Base-by-base conservation (phyloP, 139 green algal genomes). In the Closterium sp. region DNA sequence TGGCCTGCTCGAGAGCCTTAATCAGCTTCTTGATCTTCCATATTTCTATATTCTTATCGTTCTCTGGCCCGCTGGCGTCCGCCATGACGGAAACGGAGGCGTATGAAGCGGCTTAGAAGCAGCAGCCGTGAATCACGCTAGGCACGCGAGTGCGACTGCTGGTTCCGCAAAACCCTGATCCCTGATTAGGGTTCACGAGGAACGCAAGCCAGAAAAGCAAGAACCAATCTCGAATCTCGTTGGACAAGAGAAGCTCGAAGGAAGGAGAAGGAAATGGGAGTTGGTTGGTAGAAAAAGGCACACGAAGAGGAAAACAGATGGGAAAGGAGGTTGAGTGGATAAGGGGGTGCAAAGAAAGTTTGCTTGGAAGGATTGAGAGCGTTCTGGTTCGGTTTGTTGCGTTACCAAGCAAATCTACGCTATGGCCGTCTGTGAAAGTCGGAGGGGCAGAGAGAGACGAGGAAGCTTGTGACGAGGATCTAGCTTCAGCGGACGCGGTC, bases 1-100 rank as follows among this genome's bases (percentile, higher is more conserved):
- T 88, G 6, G 93, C 93, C 2, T 86, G 89, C 31, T 95, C 90
- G 11, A 96, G 88, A 27, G 87, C 89, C 84, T 96, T 96, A 70
- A 96, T 95, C 21, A 96, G 89, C 85, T 94, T 96, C 50, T 96
- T 96, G 85, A 96, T 94, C 89, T 96, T 96, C 95, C 94, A 96
- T 93, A 94, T 93, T 88, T 96, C 94, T 45, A 96, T 96, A 87
- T 96, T 95, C 91, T 96, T 95, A 62, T 95, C 94, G 28, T 29
- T 86, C 88, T 95, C 93, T 19, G 34, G 31, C 34, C 88, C 45
- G 7, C 17, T 70, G 0, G 32, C 86, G 29, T 32, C 34, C 34
- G 32, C 88, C 88, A 38, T 31, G 27, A 22, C 29, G 22, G 38
- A 32, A 38, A 28, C 45, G 88, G 88, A 87, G 85, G 9, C 7